Conservation (phyloP, 2,329 filamentous ascomycete species). For the Cryoendolithus antarcticus region DNA sequence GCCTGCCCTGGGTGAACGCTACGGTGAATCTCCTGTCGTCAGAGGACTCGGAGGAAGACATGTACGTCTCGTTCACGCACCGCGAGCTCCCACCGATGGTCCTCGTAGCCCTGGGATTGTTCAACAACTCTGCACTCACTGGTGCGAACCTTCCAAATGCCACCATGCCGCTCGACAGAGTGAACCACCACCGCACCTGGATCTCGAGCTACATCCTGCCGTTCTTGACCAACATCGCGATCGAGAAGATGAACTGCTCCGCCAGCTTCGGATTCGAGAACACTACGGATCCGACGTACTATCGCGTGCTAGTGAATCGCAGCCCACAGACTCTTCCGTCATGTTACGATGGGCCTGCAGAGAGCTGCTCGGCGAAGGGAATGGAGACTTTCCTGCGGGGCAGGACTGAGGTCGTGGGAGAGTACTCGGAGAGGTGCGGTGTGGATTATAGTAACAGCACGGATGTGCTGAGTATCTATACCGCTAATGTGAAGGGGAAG, state of each 20-base stretch:
- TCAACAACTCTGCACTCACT: conserved; percentile 52
- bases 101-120: conserved; percentile 54
- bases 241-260: conserved; percentile 51
- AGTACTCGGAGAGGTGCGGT: conserved; percentile 30
- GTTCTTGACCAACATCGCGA: conserved; percentile 53
- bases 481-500: conserved; percentile 8
- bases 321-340: conserved; percentile 36
- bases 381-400: conserved; percentile 33
- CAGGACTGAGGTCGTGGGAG: conserved; percentile 32
- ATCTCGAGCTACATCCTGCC: conserved; percentile 50
- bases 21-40: conserved; percentile 41
- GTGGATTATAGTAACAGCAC: conserved; percentile 33
- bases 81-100: conserved; percentile 56
- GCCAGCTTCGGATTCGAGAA: conserved; percentile 43
- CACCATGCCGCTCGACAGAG: conserved; percentile 51
- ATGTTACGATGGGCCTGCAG: conserved; percentile 39
- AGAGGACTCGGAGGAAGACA: conserved; percentile 38
- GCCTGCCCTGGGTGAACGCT: conserved; percentile 55
- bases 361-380: conserved; percentile 34
- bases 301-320: conserved; percentile 40
- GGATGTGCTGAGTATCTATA: conserved; percentile 22
- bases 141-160: conserved; percentile 43
- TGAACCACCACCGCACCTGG: conserved; percentile 54
- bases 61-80: conserved; percentile 58
- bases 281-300: conserved; percentile 27